These are phyloP conservation scores for Kluyveromyces wickerhamii DNA, from an alignment of 805 yeast species.

Conservation along the genomic window DNA sequence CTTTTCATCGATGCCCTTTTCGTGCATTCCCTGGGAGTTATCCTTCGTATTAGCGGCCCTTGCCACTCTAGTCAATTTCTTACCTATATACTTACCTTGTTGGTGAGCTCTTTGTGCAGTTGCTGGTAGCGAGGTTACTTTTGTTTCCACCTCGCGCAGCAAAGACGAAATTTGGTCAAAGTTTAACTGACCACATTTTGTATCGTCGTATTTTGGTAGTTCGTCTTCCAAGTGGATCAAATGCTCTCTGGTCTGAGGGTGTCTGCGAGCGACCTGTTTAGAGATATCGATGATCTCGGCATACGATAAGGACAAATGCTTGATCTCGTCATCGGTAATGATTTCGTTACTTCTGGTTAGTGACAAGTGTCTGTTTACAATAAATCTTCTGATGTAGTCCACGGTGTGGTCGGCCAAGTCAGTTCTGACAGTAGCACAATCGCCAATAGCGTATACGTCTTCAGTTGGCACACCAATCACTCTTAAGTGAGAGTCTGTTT, in stretches of 20 bases:
- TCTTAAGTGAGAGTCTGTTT: slow-evolving; percentile 65
- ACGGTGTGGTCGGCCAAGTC: slow-evolving; percentile 50
- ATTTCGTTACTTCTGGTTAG: slow-evolving; percentile 29
- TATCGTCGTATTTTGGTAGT: slow-evolving; percentile 44
- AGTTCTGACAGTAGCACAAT: slow-evolving; percentile 59
- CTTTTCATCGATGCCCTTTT: slow-evolving; percentile 33
- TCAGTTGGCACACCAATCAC: slow-evolving; percentile 62
- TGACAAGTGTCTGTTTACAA: slow-evolving; percentile 36
- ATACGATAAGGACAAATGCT: slow-evolving; percentile 39
- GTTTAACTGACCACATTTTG: slow-evolving; percentile 41
- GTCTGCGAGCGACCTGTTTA: slow-evolving; percentile 39
- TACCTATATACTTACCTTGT: slow-evolving; percentile 60
- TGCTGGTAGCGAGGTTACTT: slow-evolving; percentile 62
- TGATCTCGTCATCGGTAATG: slow-evolving; percentile 45
- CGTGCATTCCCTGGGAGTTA: slow-evolving; percentile 36
- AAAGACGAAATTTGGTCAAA: slow-evolving; percentile 44
- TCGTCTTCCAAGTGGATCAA: slow-evolving; percentile 42
- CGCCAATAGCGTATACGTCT: slow-evolving; percentile 66
- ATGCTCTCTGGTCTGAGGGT: slow-evolving; percentile 54
- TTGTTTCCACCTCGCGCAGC: slow-evolving; percentile 48
- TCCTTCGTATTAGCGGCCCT: slow-evolving; percentile 38
- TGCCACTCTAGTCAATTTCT: slow-evolving; percentile 48
- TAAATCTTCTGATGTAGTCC: slow-evolving; percentile 40
- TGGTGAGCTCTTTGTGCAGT: slow-evolving; percentile 70
- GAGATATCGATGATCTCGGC: slow-evolving; percentile 43